Percentiles rank a stretch among this genome's conserved stretches.
Evolutionary conservation across 2,329 filamentous ascomycete species (phyloP).

Genomic region (Balansia obtecta): DNA sequence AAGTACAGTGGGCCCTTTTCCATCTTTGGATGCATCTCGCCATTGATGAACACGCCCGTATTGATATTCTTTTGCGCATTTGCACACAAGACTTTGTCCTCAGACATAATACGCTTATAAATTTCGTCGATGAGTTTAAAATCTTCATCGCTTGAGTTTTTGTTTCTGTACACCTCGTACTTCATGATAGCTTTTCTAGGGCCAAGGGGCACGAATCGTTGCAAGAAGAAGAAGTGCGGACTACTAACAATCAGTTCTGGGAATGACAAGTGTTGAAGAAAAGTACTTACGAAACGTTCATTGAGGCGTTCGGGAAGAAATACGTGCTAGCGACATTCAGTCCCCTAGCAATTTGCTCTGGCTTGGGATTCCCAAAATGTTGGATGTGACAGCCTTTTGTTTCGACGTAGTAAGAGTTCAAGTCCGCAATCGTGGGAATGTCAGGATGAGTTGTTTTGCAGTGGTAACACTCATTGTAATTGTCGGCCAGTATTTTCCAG

Average conservation of each 20-base stretch:
- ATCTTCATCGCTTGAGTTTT: constrained; percentile 43
- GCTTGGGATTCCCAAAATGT: constrained; percentile 33
- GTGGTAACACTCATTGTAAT: constrained; percentile 57
- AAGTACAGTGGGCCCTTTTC: constrained; percentile 48
- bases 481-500: constrained; percentile 49
- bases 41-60: constrained; percentile 48
- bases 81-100: constrained; percentile 51
- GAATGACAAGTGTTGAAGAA: not conserved
- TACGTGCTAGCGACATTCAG: constrained; percentile 34
- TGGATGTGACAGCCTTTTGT: constrained; percentile 35
- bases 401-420: constrained; percentile 41
- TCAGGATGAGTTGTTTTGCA: constrained; percentile 47
- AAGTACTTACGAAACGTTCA: constrained; percentile 34
- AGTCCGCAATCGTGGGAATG: constrained; percentile 42
- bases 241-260: constrained; percentile 15
- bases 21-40: constrained; percentile 47
- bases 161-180: constrained; percentile 53
- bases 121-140: constrained; percentile 45
- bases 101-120: constrained; percentile 51
- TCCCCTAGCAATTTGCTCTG: constrained; percentile 34
- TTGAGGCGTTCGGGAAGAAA: constrained; percentile 38
- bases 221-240: constrained; percentile 52
- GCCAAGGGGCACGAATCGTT: constrained; percentile 45
- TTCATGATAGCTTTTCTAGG: constrained; percentile 40
- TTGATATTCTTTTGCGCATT: constrained; percentile 48